A percentile compares a stretch with the other conserved stretches of the same genome.
phyloP scores from a whole-genome alignment of 2,329 filamentous ascomycete genomes.

The Ceratocystis colombiana region DNA sequence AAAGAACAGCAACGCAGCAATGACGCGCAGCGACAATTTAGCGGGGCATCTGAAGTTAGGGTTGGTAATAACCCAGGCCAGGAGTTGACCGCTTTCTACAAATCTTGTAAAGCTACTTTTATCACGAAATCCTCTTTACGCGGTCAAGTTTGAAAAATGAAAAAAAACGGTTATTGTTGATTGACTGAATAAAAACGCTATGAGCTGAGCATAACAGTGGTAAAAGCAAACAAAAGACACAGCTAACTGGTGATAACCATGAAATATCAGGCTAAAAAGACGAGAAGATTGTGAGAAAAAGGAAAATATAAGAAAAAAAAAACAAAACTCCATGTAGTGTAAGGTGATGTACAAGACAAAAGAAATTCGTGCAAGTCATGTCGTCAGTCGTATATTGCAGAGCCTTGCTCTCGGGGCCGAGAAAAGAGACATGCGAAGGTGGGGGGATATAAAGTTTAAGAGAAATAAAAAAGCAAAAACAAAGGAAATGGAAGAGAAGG shows the following conservation, averaged over 20 bases:
- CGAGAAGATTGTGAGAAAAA: slow-evolving; percentile 7
- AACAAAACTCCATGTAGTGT: slow-evolving; percentile 20
- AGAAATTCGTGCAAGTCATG: slow-evolving; percentile 24
- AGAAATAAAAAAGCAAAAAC: slow-evolving; percentile 8
- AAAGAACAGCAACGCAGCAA: slow-evolving; percentile 13
- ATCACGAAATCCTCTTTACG: not conserved
- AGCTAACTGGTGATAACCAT: slow-evolving; percentile 22
- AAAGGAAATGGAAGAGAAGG: not conserved
- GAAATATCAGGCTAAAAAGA: slow-evolving; percentile 16
- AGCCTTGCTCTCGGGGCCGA: slow-evolving; percentile 6
- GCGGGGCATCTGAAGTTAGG: not conserved
- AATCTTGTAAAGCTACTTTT: not conserved
- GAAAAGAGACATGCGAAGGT: slow-evolving; percentile 6
- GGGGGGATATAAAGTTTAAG: slow-evolving; percentile 7
- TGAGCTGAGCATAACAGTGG: slow-evolving; percentile 17
- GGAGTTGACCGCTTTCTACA: not conserved
- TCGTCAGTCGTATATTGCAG: slow-evolving; percentile 23
- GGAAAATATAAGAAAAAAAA: slow-evolving; percentile 6
- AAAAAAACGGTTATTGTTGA: not conserved
- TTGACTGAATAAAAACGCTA: slow-evolving; percentile 11
- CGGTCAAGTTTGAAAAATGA: not conserved
- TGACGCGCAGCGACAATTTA: slow-evolving; percentile 3
- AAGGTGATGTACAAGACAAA: slow-evolving; percentile 21
- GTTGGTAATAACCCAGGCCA: not conserved
- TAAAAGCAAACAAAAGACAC: slow-evolving; percentile 11